phyloP scores from a whole-genome alignment of 495 filamentous ascomycete genomes.

The Niebla homalea region DNA sequence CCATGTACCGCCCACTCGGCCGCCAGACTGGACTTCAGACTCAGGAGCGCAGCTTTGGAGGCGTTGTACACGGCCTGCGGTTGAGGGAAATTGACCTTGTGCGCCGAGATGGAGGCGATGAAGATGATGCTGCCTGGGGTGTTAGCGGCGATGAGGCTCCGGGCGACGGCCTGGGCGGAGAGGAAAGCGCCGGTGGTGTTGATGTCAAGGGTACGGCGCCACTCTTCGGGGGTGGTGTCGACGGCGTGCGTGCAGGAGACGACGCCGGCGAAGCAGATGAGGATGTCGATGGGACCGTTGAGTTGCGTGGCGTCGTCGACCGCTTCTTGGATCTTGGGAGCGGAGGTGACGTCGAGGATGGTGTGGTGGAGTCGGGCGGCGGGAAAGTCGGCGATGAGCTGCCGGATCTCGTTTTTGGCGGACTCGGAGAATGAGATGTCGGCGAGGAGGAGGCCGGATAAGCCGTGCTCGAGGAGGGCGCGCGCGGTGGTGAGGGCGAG shows the following conservation, averaged over 20 bases:
- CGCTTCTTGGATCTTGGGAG: conserved; percentile 31
- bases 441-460: conserved; percentile 45
- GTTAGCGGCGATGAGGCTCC: conserved; percentile 27
- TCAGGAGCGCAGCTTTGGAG: conserved; percentile 28
- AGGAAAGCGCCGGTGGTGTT: conserved; percentile 55
- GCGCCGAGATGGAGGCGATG: conserved; percentile 51
- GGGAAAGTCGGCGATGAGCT: conserved; percentile 40
- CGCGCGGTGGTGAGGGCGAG: conserved; percentile 44
- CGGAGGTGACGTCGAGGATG: conserved; percentile 47
- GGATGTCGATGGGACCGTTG: conserved; percentile 42
- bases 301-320: conserved; percentile 25
- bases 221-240: conserved; percentile 40
- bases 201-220: conserved; percentile 47
- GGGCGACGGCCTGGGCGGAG: conserved; percentile 47
- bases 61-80: conserved; percentile 33
- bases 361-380: conserved; percentile 30
- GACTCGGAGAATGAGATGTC: conserved; percentile 39
- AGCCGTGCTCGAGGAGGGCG: conserved; percentile 62
- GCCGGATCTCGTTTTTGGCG: conserved; percentile 26
- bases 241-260: conserved; percentile 45
- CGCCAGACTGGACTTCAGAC: conserved; percentile 24
- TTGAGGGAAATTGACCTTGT: conserved; percentile 38
- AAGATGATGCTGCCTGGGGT: conserved; percentile 48
- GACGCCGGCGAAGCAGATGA: conserved; percentile 56
- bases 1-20: conserved; percentile 40